phyloP scores from a whole-genome alignment of 2,329 filamentous ascomycete species.

The Chalaropsis thielavioides region DNA sequence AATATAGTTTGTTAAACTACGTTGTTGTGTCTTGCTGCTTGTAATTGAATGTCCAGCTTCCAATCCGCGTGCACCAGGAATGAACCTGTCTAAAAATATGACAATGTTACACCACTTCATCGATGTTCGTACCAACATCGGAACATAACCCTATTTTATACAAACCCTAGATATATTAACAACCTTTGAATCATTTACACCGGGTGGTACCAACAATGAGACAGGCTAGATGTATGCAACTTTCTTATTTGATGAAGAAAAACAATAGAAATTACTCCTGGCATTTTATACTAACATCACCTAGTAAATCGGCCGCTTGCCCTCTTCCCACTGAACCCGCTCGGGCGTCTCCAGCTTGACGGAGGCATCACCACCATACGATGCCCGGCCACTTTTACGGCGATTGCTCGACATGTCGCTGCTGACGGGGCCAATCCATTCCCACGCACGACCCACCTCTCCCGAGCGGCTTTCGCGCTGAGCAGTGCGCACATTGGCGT shows the following conservation, averaged over 20 bases:
- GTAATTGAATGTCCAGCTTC: background rate
- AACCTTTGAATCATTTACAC: background rate
- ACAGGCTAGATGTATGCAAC: background rate
- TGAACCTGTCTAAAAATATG: too few relatives aligned
- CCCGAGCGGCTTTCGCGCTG: slow-evolving; percentile 53
- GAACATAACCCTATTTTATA: background rate
- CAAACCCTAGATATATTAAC: background rate
- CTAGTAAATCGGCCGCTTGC: slow-evolving; percentile 29
- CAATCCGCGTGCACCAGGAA: too few relatives aligned
- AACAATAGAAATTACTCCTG: slow-evolving; percentile 13
- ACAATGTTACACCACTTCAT: too few relatives aligned
- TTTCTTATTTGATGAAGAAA: slow-evolving; percentile 8
- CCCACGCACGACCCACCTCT: slow-evolving; percentile 52
- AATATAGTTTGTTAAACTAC: slow-evolving; percentile 15
- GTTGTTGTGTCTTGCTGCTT: background rate
- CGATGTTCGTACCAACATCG: background rate
- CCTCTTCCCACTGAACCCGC: slow-evolving; percentile 29
- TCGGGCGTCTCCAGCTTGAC: slow-evolving; percentile 21
- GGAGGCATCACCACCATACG: slow-evolving; percentile 32
- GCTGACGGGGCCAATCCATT: slow-evolving; percentile 49
- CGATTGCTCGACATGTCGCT: slow-evolving; percentile 26
- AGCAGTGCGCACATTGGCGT: slow-evolving; percentile 72
- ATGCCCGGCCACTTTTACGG: slow-evolving; percentile 32
- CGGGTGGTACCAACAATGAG: too few relatives aligned
- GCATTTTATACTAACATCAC: background rate